These are phyloP conservation scores for Salix caprea DNA, from an alignment of 345 rosid species.

Conservation along the genomic window DNA sequence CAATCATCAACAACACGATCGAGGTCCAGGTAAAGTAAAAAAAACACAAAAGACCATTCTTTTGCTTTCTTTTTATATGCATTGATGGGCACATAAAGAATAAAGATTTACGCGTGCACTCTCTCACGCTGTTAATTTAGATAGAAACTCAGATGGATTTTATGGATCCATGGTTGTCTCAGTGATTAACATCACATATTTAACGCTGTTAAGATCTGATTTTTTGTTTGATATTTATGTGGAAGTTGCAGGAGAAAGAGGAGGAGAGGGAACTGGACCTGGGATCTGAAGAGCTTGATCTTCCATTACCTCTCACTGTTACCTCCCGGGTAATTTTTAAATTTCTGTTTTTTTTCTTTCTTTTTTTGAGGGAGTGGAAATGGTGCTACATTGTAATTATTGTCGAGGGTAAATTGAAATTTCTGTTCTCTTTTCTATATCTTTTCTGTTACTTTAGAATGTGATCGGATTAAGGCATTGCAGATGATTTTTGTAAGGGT, in stretches of 20 bases:
- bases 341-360: background rate
- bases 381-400: background rate
- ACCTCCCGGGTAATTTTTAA: slow-evolving; percentile 72
- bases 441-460: background rate
- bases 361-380: background rate
- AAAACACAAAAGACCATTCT: background rate
- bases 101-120: background rate
- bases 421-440: background rate
- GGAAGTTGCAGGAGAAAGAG: slow-evolving; percentile 52
- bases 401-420: background rate
- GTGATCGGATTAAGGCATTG: background rate
- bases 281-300: slow-evolving; percentile 58
- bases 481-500: background rate
- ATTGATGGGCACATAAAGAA: background rate
- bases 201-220: background rate
- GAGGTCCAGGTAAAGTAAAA: background rate
- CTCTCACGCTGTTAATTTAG: background rate
- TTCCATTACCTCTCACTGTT: slow-evolving; percentile 78
- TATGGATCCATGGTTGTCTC: background rate
- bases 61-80: background rate
- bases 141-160: background rate
- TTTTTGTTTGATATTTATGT: background rate
- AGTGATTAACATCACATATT: background rate
- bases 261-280: slow-evolving; percentile 51
- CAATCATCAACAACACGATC: background rate